Evolutionary conservation across 2,329 filamentous ascomycete species (phyloP), one percentile per base, ranked within the genome.

Genomic region (Leptographium lundbergii): DNA sequence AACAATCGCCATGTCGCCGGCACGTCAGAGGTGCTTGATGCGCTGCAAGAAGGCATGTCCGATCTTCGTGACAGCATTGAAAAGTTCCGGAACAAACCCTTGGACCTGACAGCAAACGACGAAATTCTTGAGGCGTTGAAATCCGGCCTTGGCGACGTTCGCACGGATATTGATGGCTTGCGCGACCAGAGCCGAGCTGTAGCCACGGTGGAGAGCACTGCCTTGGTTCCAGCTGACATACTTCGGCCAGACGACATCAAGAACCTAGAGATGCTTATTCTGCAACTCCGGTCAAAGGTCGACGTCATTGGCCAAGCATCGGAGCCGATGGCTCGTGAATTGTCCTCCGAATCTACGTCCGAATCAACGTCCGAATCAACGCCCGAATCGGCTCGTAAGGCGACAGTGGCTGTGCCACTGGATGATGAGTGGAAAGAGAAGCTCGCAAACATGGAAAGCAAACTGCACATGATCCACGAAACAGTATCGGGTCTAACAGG

Each of bases 81-180:
- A 60, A 80, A 78, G 67, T 79, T 94, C 19, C 77, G 84, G 25
- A 85, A 92, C 68, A 94, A 90, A 72, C 88, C 91, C 6, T 76
- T 83, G 0, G 91, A 95, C 66, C 80, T 92, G 71, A 91, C 87
- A 0, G 85, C 89, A 60, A 92, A 88, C 61, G 89, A 95, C 63
- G 91, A 96, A 71, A 91, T 96, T 57, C 77, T 96, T 1, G 89
- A 96, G 61, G 89, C 89, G 0, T 78, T 97, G 59, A 95, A 88
- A 69, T 80, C 85, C n/a, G 91, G 91, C 0, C 76, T 97, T 10
- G 84, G 87, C 51, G 81, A 80, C 47, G 79, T 97, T 19, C 85
- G 85, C 57, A 79, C 81, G 2, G 91, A 96, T 55, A 88, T 96
- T 63, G 87, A 91, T 59, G 78, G 79, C 24, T 77, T 96, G 47